These are phyloP conservation scores for Colletotrichum sp. DNA, from an alignment of 2,329 filamentous ascomycete genomes.

Conservation along the genomic window DNA sequence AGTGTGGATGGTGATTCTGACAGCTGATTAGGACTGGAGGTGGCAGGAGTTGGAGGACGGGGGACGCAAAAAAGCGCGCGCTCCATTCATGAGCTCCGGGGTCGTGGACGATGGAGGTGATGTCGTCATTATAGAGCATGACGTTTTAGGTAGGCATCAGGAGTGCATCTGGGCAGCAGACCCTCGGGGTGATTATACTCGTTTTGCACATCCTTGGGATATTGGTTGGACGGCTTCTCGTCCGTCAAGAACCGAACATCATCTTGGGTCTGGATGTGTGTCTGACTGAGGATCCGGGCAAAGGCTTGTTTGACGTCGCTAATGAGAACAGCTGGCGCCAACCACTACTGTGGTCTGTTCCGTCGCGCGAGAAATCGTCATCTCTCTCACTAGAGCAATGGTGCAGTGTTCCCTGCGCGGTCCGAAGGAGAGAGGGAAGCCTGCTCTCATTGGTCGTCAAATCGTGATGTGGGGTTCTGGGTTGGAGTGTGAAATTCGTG, in stretches of 20 bases:
- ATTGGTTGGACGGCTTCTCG: neutral
- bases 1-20: neutral
- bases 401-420: too few species aligned
- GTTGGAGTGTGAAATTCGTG: neutral
- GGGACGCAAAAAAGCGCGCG: neutral
- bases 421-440: too few species aligned
- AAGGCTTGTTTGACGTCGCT: neutral
- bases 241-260: neutral
- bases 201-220: neutral
- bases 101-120: neutral
- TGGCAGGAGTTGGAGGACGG: neutral
- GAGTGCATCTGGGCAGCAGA: neutral
- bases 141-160: fast-evolving
- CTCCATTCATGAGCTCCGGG: neutral
- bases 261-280: neutral
- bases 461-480: neutral
- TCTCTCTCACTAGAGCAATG: too few species aligned
- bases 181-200: neutral
- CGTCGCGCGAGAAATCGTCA: too few species aligned
- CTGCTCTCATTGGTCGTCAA: neutral
- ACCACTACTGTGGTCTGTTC: too few species aligned
- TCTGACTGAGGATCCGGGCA: neutral
- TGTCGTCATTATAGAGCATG: neutral
- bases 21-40: neutral
- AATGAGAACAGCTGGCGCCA: neutral